These are phyloP conservation scores for Neonectria punicea DNA, from an alignment of 2,329 filamentous ascomycete species.

Conservation along the genomic window DNA sequence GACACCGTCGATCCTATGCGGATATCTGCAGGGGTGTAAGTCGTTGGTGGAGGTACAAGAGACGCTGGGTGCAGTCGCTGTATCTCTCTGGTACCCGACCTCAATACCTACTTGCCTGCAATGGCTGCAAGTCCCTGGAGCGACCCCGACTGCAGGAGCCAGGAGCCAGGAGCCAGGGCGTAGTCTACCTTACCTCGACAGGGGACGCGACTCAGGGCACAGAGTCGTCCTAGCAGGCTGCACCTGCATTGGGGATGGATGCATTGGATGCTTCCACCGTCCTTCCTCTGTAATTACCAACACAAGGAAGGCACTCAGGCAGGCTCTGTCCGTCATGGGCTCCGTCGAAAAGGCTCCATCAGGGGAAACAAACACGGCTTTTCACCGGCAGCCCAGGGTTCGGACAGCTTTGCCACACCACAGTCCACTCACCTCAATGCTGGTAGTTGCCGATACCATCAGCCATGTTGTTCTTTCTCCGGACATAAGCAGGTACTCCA, in stretches of 20 bases:
- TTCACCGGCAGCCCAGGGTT: conserved; percentile 12
- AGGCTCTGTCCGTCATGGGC: not conserved
- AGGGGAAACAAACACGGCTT: conserved; percentile 23
- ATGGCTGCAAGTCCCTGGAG: no score
- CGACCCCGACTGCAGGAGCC: no score
- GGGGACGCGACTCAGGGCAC: conserved; percentile 40
- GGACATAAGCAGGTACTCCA: not conserved
- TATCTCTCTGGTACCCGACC: not conserved
- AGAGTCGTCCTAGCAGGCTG: conserved; percentile 21
- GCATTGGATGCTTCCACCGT: conserved; percentile 27
- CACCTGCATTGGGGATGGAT: conserved; percentile 18
- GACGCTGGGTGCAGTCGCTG: not conserved
- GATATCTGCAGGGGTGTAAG: conserved; percentile 1
- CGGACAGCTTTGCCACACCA: conserved; percentile 15
- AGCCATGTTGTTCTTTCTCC: not conserved
- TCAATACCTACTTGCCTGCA: no score
- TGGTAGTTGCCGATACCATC: not conserved
- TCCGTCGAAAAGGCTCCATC: not conserved
- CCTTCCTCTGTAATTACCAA: conserved; percentile 12
- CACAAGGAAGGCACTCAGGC: not conserved
- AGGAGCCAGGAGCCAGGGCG: conserved; percentile 9
- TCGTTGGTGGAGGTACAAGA: conserved; percentile 2
- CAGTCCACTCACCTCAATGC: not conserved
- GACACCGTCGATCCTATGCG: conserved; percentile 19
- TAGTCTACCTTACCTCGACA: conserved; percentile 13